phyloP scores from a whole-genome alignment of 2,329 filamentous ascomycete species.

The Chaetomiaceae sp. region DNA sequence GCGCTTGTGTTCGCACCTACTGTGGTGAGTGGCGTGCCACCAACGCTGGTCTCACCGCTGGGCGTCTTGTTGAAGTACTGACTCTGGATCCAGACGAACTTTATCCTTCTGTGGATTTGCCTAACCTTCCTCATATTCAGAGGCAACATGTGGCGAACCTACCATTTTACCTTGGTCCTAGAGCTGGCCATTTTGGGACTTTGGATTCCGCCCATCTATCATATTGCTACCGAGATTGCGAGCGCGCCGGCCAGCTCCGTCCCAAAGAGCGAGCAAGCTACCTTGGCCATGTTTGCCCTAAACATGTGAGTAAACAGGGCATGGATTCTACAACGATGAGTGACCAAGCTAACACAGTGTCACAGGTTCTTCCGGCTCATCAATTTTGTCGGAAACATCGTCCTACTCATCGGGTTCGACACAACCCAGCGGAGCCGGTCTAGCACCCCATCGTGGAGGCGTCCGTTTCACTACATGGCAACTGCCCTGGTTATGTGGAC shows the following conservation, averaged over 20 bases:
- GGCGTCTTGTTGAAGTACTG: not conserved
- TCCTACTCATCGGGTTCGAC: slow-evolving; percentile 14
- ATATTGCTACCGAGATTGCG: slow-evolving; percentile 21
- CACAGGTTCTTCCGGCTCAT: slow-evolving; percentile 22
- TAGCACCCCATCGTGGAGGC: slow-evolving; percentile 4
- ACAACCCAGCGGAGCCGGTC: slow-evolving; percentile 12
- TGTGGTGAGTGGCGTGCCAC: slow-evolving; percentile 30
- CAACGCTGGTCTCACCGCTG: not conserved
- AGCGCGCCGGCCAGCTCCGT: slow-evolving; percentile 2
- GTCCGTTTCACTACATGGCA: slow-evolving; percentile 6
- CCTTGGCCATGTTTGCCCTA: slow-evolving; percentile 33
- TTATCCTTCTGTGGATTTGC: slow-evolving; percentile 36
- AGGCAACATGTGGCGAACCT: slow-evolving; percentile 36
- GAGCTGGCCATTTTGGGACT: slow-evolving; percentile 36
- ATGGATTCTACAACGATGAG: not conserved
- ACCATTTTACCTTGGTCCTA: slow-evolving; percentile 36
- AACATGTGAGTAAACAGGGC: slow-evolving; percentile 35
- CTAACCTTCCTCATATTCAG: slow-evolving; percentile 35
- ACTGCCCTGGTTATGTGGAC: slow-evolving; percentile 20
- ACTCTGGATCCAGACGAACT: slow-evolving; percentile 29
- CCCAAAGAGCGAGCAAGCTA: slow-evolving; percentile 28
- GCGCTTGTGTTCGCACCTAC: slow-evolving; percentile 34
- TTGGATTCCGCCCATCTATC: slow-evolving; percentile 32
- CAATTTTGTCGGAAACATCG: slow-evolving; percentile 20
- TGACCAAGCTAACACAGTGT: not conserved